Base-by-base conservation (phyloP, 768 basidiomycete species). In the Serendipita sp. region DNA sequence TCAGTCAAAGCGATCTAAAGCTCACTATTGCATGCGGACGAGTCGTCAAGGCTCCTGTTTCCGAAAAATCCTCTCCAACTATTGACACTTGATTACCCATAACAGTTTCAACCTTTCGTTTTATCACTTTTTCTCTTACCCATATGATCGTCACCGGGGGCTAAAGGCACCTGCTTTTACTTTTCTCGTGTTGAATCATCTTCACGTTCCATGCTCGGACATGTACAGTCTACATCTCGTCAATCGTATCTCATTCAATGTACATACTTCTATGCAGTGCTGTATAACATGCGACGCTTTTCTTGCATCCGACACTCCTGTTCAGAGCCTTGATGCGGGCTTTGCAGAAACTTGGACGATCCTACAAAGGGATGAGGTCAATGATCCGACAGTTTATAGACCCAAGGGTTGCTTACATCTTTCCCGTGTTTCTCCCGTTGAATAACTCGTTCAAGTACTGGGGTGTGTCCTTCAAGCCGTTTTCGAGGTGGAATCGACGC, bases 391-490 rank as follows among this genome's bases (percentile, higher is more conserved):
- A 48, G 54, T 68, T 69, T 32, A 32, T 41, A 3, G 16, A 51
- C 3, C 7, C 3, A 32, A 51, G 48, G 28, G 5, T 24, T 5
- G 75, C 77, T 18, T 67, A 78, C 79, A 92, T 71, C 76, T 93
- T 92, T 45, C 90, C 91, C 0, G 80, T 85, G 70, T 92, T 92
- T 2, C 78, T 85, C 32, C 91, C 90, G 11, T 74, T 80, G 75
- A 83, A 93, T 10, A 94, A 74, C 76, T 89, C 72, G 0, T 79
- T 81, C 47, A 92, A 73, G n/a, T 86, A 80, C 18, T 76, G 75
- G 0, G 89, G 86, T 15, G 88, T 87, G 63, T 85, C 81, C 68
- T 88, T 83, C 48, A 91, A 73, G 2, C 89, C 89, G 62, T 88
- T 77, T 0, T 92, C 81, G 45, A 92, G 74, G 70, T 92, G 89